Percentiles rank a stretch among this genome's conserved stretches.
Conservation (phyloP, 257 asterid genomes). For the Nemophila menziesii region DNA sequence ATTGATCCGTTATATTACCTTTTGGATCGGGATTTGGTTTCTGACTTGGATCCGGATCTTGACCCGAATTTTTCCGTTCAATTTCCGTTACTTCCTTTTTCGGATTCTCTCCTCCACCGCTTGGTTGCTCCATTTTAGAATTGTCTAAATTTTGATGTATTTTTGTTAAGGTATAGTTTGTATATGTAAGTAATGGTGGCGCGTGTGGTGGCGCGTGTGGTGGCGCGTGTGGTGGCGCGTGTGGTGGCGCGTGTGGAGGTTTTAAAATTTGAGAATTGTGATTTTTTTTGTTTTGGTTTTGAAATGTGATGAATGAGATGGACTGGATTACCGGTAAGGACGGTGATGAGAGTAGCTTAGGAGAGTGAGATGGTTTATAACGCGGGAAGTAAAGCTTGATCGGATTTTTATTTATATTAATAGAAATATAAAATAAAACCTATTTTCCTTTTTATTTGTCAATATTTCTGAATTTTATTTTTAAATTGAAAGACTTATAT, state of each 20-base stretch:
- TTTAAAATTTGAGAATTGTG: neutral
- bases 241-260: conserved; percentile 18
- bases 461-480: too few species aligned
- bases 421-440: too few species aligned
- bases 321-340: conserved; percentile 23
- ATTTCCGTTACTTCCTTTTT: conserved; percentile 18
- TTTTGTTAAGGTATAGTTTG: neutral
- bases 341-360: conserved; percentile 11
- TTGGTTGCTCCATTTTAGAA: conserved; percentile 35
- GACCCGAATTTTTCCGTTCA: conserved; percentile 17
- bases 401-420: too few species aligned
- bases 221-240: conserved; percentile 27
- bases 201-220: too few species aligned
- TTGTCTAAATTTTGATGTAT: neutral
- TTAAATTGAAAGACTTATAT: too few species aligned
- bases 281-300: neutral
- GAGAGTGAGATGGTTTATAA: conserved; percentile 20
- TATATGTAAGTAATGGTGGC: too few species aligned
- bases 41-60: conserved; percentile 30
- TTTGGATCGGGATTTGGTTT: conserved; percentile 24
- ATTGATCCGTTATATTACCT: conserved; percentile 16
- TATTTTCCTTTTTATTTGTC: too few species aligned
- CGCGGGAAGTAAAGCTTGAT: conserved; percentile 18
- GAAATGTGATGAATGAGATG: neutral
- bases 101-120: conserved; percentile 18